Conservation (phyloP, 495 filamentous ascomycete species). For the Choiromyces venosus region DNA sequence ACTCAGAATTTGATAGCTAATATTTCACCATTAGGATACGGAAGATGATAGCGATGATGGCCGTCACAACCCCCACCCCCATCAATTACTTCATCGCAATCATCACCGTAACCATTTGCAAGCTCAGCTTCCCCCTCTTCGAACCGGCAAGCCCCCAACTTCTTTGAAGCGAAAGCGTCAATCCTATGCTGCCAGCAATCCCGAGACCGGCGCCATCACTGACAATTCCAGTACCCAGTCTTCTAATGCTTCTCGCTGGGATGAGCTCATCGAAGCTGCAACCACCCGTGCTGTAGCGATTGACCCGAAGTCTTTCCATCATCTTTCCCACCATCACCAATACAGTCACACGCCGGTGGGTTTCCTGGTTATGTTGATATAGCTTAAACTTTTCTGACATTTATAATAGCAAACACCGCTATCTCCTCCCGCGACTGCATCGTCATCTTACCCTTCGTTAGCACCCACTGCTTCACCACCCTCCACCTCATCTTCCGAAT, state of each 20-base stretch:
- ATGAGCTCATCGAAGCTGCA: conserved; percentile 40
- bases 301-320: conserved; percentile 29
- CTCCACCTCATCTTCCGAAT: conserved; percentile 29
- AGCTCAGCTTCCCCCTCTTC: neutral
- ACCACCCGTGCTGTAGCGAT: conserved; percentile 36
- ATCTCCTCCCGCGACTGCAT: conserved; percentile 34
- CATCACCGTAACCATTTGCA: conserved; percentile 15
- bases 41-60: conserved; percentile 1
- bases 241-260: conserved; percentile 37
- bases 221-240: conserved; percentile 36
- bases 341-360: conserved; percentile 32
- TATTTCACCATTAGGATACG: neutral
- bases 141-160: conserved; percentile 5
- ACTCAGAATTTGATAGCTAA: neutral
- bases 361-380: conserved; percentile 27
- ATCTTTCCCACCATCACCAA: conserved; percentile 29
- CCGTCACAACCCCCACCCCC: neutral
- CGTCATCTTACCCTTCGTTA: conserved; percentile 26
- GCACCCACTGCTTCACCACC: conserved; percentile 25
- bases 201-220: neutral
- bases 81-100: conserved; percentile 28
- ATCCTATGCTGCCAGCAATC: conserved; percentile 23
- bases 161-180: conserved; percentile 40
- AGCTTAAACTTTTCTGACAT: conserved; percentile 32
- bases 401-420: conserved; percentile 32